Evolutionary conservation across 352 stramenopile species (phyloP), one percentile per base, ranked within the genome.

Genomic region (Globisporangium radiosum): DNA sequence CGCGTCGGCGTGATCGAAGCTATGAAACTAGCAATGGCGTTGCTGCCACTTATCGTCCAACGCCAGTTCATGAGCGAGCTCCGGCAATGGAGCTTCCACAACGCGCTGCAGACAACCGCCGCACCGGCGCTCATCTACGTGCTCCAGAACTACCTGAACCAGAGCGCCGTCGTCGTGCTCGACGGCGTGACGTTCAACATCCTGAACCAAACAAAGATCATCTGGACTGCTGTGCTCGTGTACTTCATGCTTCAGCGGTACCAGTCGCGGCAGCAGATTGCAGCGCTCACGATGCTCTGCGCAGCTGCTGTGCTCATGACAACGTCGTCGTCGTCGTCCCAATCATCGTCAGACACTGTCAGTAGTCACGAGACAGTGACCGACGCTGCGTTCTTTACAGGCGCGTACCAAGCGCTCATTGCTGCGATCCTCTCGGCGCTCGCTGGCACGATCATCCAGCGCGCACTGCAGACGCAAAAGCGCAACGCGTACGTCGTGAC

Each of bases 171-270:
- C 15, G 73, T 91, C 63, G 65, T 80, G 50, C 74, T 92, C 42
- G 82, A 94, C 68, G 80, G 80, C 43, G 78, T 92, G 25, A 90
- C 81, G 17, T 92, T 91, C 68, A 94, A 92, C 66, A 78, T 94
- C 39, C 68, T 94, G 39, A 92, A 94, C 63, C 85, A 92, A 69
- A 94, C 85, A 66, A 94, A 94, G 71, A 92, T 94, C 71, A 91
- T 94, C 60, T 92, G 81, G 79, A 92, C 85, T 17, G 81, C 85
- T 45, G 60, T 89, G 63, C 68, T 92, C 47, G 85, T 92, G 49
- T 94, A 94, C 65, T 54, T 88, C 54, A 73, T 92, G 61, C 69
- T 94, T 45, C 76, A 81, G 10, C 72, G 65, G n/a, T 76, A 82
- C 42, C 85, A 92, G 60, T 90, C 80, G 7, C 68, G 63, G 8